Conservation (phyloP, 1,284 basidiomycete species). For the Singerocomus rubriflavus region DNA sequence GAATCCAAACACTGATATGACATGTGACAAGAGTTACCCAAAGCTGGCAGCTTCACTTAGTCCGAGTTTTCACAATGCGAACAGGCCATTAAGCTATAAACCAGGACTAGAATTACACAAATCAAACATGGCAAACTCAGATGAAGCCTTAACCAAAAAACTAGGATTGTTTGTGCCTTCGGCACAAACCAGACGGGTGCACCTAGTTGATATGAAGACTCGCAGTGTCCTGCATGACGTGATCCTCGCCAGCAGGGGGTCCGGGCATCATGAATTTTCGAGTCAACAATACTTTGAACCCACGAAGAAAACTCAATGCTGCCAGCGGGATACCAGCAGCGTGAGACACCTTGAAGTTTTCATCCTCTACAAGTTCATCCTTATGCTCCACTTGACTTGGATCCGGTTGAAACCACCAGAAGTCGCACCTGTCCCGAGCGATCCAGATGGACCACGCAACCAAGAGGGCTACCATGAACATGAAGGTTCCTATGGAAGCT, state of each 20-base stretch:
- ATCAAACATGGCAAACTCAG: too few relatives aligned
- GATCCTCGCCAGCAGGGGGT: not conserved
- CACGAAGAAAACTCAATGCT: not conserved
- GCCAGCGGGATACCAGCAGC: not conserved
- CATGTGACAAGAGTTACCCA: too few relatives aligned
- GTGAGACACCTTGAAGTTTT: not conserved
- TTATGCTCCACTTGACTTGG: conserved; percentile 6
- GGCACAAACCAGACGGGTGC: too few relatives aligned
- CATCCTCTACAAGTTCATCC: not conserved
- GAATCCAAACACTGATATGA: too few relatives aligned
- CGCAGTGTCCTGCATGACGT: conserved; percentile 1
- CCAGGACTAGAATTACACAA: too few relatives aligned
- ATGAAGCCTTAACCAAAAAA: too few relatives aligned
- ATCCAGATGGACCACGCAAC: conserved; percentile 28
- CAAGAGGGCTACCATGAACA: conserved; percentile 5
- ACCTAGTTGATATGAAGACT: not conserved
- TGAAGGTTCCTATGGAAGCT: conserved; percentile 9
- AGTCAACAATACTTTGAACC: not conserved
- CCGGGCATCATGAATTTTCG: not conserved
- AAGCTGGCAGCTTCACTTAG: too few relatives aligned
- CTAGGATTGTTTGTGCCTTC: too few relatives aligned
- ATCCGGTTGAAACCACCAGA: conserved; percentile 30
- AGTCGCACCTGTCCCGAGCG: conserved; percentile 8
- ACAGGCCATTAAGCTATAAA: too few relatives aligned
- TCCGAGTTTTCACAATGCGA: too few relatives aligned